Evolutionary conservation across 495 filamentous ascomycete species (phyloP).

Genomic region (Schizothecium vesticola): DNA sequence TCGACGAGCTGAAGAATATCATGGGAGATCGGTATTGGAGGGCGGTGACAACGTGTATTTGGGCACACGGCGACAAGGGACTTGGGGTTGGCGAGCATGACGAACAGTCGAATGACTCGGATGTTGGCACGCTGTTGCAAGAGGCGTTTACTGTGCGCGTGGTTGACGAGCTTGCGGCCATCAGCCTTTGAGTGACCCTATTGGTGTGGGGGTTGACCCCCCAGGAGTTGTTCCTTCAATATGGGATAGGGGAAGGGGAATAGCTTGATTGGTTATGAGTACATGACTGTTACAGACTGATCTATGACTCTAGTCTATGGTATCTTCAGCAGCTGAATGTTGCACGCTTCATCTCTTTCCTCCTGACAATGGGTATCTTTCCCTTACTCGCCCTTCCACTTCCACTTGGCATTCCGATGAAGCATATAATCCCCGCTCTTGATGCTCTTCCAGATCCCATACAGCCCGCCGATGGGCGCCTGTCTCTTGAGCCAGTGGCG

Average conservation of each 20-base stretch:
- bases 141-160: constrained; percentile 28
- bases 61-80: constrained; percentile 29
- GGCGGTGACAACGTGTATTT: constrained; percentile 25
- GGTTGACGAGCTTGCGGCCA: constrained; percentile 20
- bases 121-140: constrained; percentile 21
- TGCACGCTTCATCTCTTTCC: not conserved
- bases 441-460: constrained; percentile 52
- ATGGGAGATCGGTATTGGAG: constrained; percentile 23
- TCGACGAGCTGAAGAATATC: constrained; percentile 20
- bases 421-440: constrained; percentile 50
- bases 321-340: not conserved
- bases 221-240: not conserved
- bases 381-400: constrained; percentile 31
- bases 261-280: not conserved
- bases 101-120: constrained; percentile 23
- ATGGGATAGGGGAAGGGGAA: not conserved
- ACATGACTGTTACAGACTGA: not conserved
- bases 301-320: not conserved
- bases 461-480: constrained; percentile 51
- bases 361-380: not conserved
- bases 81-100: constrained; percentile 22
- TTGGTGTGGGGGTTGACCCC: no score
- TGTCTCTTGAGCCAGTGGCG: constrained; percentile 34
- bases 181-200: constrained; percentile 18
- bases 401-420: constrained; percentile 49